Evolutionary conservation across 495 filamentous ascomycete species (phyloP), one percentile per base, ranked within the genome.

Genomic region (Daldinia childiae): DNA sequence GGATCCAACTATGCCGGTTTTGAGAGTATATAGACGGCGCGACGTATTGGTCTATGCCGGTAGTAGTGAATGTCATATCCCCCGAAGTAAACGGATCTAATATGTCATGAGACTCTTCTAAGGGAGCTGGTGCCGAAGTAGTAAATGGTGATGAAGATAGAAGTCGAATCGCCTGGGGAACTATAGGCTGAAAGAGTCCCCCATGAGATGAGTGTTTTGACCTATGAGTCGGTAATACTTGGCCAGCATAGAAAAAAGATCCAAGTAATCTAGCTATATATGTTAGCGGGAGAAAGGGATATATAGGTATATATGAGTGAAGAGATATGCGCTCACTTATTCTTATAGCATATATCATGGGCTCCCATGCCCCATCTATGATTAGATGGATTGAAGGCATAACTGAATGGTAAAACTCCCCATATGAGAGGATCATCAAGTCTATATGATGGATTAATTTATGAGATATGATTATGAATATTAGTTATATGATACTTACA

Each of bases 371-470:
- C 87, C 93, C 95, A 97, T 73, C 95, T 86, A 69, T 92, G 87
- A 75, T 93, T 93, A 72, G 85, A 86, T 0, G 90, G 89, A 52
- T 89, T 85, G 71, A 91, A 88, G 58, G 85, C 79, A 69, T 94
- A 91, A 45, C 85, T 81, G 24, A 90, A 77, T 4, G 95, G 95
- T 7, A 99, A 84, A 15, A 92, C 83, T 38, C 94, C 95, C 93
- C 94, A 99, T 58, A 97, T 87, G 50, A 98, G 78, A 8, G 95
- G 95, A 83, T 99, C 95, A 81, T 99, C 95, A 73, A 98, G 83
- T 51, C 95, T 98, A 58, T 3, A 7, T 12, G 77, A 58, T 14
- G n/a, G 30, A 63, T 57, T 62, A 48, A 55, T 74, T 36, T 30
- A 36, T 57, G 36, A 0, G 17, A 27, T 51, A 32, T 32, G 8